Evolutionary conservation across 1,284 basidiomycete species (phyloP).

Genomic region (Ceratobasidium sp.): DNA sequence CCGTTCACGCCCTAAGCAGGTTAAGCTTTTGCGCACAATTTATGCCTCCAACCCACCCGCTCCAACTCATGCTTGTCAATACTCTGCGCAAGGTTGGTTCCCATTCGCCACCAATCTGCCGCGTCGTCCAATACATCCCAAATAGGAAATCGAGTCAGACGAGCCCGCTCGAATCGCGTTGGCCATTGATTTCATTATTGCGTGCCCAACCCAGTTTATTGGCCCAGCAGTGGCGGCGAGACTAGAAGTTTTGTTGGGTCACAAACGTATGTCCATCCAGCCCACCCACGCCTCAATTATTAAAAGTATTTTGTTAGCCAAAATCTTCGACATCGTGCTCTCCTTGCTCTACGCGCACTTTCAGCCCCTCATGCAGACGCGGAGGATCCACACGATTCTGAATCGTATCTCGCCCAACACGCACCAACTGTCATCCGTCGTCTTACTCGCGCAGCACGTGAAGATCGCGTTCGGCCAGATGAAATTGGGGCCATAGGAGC

Average conservation of each 20-base stretch:
- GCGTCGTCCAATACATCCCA: constrained; percentile 23
- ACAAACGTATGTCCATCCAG: constrained; percentile 75
- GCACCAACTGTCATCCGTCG: constrained; percentile 27
- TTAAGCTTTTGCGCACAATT: constrained; percentile 72
- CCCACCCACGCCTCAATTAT: neutral
- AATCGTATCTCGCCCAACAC: constrained; percentile 49
- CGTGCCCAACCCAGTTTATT: constrained; percentile 64
- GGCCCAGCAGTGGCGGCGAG: constrained; percentile 74
- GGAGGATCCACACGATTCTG: constrained; percentile 55
- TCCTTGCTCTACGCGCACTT: constrained; percentile 65
- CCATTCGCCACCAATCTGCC: neutral
- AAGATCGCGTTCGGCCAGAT: constrained; percentile 10
- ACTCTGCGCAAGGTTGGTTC: constrained; percentile 71
- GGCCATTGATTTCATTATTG: constrained; percentile 71
- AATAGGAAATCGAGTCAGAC: constrained; percentile 68
- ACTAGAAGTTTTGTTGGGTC: constrained; percentile 65
- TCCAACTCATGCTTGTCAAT: constrained; percentile 82
- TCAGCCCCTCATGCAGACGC: constrained; percentile 55
- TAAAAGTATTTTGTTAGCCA: constrained; percentile 50
- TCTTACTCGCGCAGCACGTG: constrained; percentile 23
- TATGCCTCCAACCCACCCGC: constrained; percentile 69
- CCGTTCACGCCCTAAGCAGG: constrained; percentile 53
- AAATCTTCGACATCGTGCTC: constrained; percentile 64
- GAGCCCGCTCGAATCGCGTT: constrained; percentile 64
- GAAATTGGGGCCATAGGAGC: constrained; percentile 18